Evolutionary conservation across 768 basidiomycete species (phyloP), one percentile per base, ranked within the genome.

Genomic region (Mycena chlorophos): DNA sequence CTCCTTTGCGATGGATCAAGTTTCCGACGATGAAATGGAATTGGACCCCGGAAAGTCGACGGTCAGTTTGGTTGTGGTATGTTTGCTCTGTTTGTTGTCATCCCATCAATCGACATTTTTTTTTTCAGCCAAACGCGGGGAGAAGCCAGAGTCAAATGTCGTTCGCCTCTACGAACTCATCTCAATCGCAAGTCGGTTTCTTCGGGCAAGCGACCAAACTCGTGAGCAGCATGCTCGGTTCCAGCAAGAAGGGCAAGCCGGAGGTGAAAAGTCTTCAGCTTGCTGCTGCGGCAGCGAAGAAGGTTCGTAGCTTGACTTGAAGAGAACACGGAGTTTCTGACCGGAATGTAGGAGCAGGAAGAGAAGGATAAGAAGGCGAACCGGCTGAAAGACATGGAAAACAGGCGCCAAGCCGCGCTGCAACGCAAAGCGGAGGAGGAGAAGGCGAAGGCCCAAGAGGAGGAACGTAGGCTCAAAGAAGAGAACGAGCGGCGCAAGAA

Each of bases 221-320:
- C 16, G 74, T 90, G 42, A 84, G 73, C 60, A 88, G 75, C 56
- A 82, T 89, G 54, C 73, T 91, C 51, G 84, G 88, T 5, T 79
- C 78, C 6, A 75, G 78, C 56, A 92, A 89, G 75, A 92, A 90
- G 67, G 76, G 68, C 39, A 88, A 88, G 63, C 76, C 84, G 6
- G 88, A 91, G 65, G 83, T 91, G 38, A 94, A 92, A 75, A 90
- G 87, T 46, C 67, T 94, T 27, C 89, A 91, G 65, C 79, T 87
- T 57, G 92, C 94, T 16, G 89, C 91, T 0, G 82, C 81, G 17
- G 90, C 85, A 2, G 92, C 91, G 3, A 95, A 92, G 76, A 96
- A 88, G 87, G 94, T 94, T 17, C n/a, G 75, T 65, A 10, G 49
- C 54, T 62, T 38, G 1, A 46, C 3, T 26, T 31, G 20, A 1